phyloP scores from a whole-genome alignment of 1,284 basidiomycete species.

The Melampsora americana region DNA sequence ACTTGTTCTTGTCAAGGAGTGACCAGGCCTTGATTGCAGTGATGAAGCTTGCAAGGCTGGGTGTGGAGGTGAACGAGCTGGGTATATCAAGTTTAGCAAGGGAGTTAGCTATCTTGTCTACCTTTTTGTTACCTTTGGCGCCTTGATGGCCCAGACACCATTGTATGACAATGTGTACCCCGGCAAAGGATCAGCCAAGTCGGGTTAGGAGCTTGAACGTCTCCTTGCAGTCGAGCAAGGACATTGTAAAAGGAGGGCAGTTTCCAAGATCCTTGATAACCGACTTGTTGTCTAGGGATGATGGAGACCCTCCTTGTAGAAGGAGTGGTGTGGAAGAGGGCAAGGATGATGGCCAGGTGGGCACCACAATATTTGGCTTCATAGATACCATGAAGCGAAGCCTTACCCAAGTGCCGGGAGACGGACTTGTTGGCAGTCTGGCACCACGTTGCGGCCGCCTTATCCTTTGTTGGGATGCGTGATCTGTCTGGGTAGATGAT shows the following conservation, averaged over 20 bases:
- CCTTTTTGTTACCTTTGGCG: neutral
- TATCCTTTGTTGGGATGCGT: neutral
- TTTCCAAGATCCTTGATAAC: neutral
- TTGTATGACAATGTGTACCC: neutral
- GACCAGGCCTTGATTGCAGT: neutral
- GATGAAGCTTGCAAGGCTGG: neutral
- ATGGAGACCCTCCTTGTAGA: neutral
- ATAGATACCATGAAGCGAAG: neutral
- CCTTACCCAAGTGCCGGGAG: neutral
- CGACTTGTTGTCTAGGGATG: neutral
- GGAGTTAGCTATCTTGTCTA: no score
- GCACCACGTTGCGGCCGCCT: neutral
- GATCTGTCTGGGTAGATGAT: neutral
- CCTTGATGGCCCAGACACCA: conserved; percentile 7
- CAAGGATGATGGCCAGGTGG: neutral
- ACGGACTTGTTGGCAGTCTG: neutral
- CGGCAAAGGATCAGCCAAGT: neutral
- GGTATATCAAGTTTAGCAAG: neutral
- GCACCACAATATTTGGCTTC: neutral
- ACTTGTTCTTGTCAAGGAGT: neutral
- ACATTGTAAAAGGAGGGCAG: neutral
- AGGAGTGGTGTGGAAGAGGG: neutral
- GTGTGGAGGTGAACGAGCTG: neutral
- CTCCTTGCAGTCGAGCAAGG: no score
- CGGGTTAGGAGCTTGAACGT: neutral